These are phyloP conservation scores for Aspergillus costaricaensis DNA, from an alignment of 2,329 filamentous ascomycete species.

Conservation along the genomic window DNA sequence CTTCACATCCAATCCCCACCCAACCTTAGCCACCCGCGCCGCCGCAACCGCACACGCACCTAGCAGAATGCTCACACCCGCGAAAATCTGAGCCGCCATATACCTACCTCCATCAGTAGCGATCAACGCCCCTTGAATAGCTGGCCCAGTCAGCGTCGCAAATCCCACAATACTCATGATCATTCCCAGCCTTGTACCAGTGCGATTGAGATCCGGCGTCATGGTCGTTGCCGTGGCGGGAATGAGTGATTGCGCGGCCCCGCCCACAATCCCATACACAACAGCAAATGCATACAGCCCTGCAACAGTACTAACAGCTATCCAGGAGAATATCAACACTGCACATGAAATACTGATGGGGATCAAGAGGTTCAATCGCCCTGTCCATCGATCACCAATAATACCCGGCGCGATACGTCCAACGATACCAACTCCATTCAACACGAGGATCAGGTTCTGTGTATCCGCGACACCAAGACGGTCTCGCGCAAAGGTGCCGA, in stretches of 20 bases:
- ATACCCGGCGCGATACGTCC: too few relatives aligned
- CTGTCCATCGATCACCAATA: too few relatives aligned
- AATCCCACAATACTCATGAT: slow-evolving; percentile 16
- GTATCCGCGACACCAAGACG: slow-evolving; percentile 49
- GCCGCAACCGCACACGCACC: slow-evolving; percentile 4
- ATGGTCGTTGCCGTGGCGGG: slow-evolving; percentile 10
- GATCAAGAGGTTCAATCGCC: too few relatives aligned
- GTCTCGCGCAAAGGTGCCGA: slow-evolving; percentile 49
- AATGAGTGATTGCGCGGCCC: slow-evolving; percentile 17
- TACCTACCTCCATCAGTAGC: slow-evolving; percentile 9
- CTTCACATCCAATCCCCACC: background rate
- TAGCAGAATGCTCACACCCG: slow-evolving; percentile 3
- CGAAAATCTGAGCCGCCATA: slow-evolving; percentile 16
- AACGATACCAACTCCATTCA: too few relatives aligned
- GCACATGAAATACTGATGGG: slow-evolving; percentile 49
- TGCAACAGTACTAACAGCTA: slow-evolving; percentile 46
- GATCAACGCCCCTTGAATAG: slow-evolving; percentile 18
- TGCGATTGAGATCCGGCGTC: slow-evolving; percentile 9
- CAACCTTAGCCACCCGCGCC: slow-evolving; percentile 13
- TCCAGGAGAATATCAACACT: slow-evolving; percentile 59
- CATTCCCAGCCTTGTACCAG: slow-evolving; percentile 19
- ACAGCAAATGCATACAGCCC: slow-evolving; percentile 49
- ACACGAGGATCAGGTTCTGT: too few relatives aligned
- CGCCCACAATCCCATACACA: slow-evolving; percentile 37
- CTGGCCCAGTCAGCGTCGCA: slow-evolving; percentile 17